These are phyloP conservation scores for Candida sp. DNA, from an alignment of 1,139 yeast species.

Conservation along the genomic window DNA sequence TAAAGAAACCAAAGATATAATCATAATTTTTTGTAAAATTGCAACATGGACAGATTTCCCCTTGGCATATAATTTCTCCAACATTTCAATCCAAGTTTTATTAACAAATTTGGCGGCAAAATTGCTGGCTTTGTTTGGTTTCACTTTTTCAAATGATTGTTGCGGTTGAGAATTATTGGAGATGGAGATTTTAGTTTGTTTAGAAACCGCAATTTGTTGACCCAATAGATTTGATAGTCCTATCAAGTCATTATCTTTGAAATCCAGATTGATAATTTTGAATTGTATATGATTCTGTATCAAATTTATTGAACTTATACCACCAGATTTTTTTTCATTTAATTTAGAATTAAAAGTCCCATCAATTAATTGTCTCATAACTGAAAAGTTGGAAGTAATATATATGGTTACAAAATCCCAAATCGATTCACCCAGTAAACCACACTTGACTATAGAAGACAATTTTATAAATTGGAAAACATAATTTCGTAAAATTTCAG, in stretches of 20 bases:
- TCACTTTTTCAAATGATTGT: conserved; percentile 7
- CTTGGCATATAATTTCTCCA: conserved; percentile 54
- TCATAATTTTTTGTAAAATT: conserved; percentile 43
- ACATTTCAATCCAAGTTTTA: conserved; percentile 51
- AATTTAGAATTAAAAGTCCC: conserved; percentile 48
- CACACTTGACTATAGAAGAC: conserved; percentile 53
- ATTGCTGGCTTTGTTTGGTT: conserved; percentile 13
- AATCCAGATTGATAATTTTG: conserved; percentile 41
- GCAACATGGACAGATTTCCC: conserved; percentile 53
- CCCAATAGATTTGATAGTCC: conserved; percentile 44
- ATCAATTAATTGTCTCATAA: conserved; percentile 52
- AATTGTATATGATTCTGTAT: conserved; percentile 45
- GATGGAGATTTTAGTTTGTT: conserved; percentile 9
- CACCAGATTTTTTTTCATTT: conserved; percentile 50
- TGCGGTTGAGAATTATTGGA: conserved; percentile 8
- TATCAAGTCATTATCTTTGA: conserved; percentile 40
- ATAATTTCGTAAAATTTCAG: conserved; percentile 42
- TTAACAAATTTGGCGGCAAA: conserved; percentile 57
- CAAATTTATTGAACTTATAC: conserved; percentile 39
- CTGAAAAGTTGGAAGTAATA: conserved; percentile 38
- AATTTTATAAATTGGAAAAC: conserved; percentile 51
- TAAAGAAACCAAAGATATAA: conserved; percentile 50
- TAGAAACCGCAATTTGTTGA: conserved; percentile 18
- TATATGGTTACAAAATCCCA: conserved; percentile 65
- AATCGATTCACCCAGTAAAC: conserved; percentile 52